Conservation (phyloP, 371 early-diverging fungal genomes). For the Circinella umbellata region DNA sequence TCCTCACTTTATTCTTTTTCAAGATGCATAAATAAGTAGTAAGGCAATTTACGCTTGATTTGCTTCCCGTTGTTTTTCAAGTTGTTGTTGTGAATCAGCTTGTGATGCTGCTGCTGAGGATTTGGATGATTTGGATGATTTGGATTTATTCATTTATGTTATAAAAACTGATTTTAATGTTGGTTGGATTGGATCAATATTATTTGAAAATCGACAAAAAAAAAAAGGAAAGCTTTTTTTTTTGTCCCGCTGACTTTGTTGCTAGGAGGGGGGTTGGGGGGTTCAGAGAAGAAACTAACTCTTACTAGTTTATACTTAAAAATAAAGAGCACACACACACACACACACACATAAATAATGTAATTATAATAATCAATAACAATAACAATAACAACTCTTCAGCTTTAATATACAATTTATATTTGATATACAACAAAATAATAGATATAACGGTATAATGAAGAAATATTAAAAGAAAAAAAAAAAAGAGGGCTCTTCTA, state of each 20-base stretch:
- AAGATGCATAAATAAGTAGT: background rate
- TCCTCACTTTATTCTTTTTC: background rate
- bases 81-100: constrained; percentile 2
- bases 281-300: too few relatives aligned
- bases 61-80: constrained; percentile 22
- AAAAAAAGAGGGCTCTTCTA: background rate
- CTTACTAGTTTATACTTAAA: too few relatives aligned
- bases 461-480: background rate
- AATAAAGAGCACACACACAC: too few relatives aligned
- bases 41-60: constrained; percentile 20
- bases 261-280: too few relatives aligned
- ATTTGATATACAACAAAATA: too few relatives aligned
- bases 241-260: too few relatives aligned
- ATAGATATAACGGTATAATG: background rate
- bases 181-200: background rate
- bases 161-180: background rate
- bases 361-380: too few relatives aligned
- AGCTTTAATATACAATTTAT: too few relatives aligned
- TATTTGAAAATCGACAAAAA: background rate
- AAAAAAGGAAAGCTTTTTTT: background rate
- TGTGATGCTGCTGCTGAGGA: constrained; percentile 1
- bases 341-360: too few relatives aligned
- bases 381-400: too few relatives aligned
- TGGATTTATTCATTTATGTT: constrained; percentile 21
- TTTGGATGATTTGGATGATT: constrained; percentile 10